Base-by-base conservation (phyloP, 2,329 filamentous ascomycete genomes). In the Penicillium brevicompactum region DNA sequence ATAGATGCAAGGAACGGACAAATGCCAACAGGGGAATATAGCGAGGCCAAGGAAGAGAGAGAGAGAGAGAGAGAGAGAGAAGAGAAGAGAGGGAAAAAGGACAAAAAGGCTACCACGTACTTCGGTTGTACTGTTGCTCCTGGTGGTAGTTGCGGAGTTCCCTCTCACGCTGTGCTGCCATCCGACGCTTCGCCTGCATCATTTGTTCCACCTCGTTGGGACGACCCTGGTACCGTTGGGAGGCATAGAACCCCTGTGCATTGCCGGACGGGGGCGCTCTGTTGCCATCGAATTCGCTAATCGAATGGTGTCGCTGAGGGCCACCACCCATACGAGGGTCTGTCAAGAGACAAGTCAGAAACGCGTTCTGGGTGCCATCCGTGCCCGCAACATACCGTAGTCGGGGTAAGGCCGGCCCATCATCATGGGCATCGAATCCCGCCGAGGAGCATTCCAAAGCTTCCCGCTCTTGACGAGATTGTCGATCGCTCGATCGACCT, bases 71-170 rank as follows among this genome's bases (percentile, higher is more conserved):
- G 49, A 53, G 59, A 63, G 61, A 67, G 70, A 58, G 60, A 63
- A 62, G 66, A 68, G 67, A 68, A 58, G 41, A 57, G 32, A 56
- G 41, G 24, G 46, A 55, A 60, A 63, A 61, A 65, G 67, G 62
- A 66, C 67, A 61, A 68, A 13, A 66, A 71, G 63, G 69, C 72
- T 75, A 76, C 78, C 73, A 77, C 76, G 69, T 80, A 97, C 94
- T 97, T 91, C 93, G 88, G 84, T 97, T 96, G 81, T 96, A 97
- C 87, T 99, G 94, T 86, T 99, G 94, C 86, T 99, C 94, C 81
- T 97, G 95, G 81, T 99, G 94, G 81, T 97, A 96, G 80, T 97
- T 99, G 79, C 94, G 91, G 78, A 99, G 88, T 82, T 99, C 94
- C 79, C 93, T 90, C 84, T 99, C 94, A 79, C 94, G 91, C 81